Base-by-base conservation (phyloP, 345 rosid genomes). In the Linum trigynum region DNA sequence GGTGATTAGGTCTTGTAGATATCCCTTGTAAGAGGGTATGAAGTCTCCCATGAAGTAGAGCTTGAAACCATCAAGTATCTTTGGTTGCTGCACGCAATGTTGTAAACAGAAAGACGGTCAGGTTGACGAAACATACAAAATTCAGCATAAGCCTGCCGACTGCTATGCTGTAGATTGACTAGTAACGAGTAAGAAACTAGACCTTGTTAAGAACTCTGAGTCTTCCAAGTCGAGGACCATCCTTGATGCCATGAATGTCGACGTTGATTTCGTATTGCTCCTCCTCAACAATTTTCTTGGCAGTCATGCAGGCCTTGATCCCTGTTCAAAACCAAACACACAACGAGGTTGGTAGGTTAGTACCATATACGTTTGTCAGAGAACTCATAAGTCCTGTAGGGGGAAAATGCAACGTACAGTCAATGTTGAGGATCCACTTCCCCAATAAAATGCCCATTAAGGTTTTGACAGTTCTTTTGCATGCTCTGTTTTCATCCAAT, bases 371-470 rank as follows among this genome's bases (percentile, higher is more conserved):
- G 51, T 45, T 14, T 45, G 51, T 45, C 12, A 14, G 51, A 45
- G 8, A 45, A 45, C 12, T 8, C 51, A 8, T 23, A 23, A 45
- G 12, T 45, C 9, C n/a, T 64, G 64, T 43, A 42, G 7, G 12
- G 32, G 32, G 65, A 32, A 23, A 61, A 39, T 3, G 53, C 60
- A 41, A 83, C 97, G 86, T 6, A 87, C 99, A 94, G 32, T 90
- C 84, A 65, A 87, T 65, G 65, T 64, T 84, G 69, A 94, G 76
- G 70, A 90, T 82, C 96, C 99, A 94, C 76, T 85, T 94, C 64
- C 99, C 97, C 85, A 84, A 90, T 77, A 90, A 78, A 76, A 90
- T 83, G 40, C 84, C 99, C 90, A 79, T 88, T 73, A 92, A 72
- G 55, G 84, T 62, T 68, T 94, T 94, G 59, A 88, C 78, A 42